Evolutionary conservation across 2,329 filamentous ascomycete genomes (phyloP).

Genomic region (Fusarium nurragi): DNA sequence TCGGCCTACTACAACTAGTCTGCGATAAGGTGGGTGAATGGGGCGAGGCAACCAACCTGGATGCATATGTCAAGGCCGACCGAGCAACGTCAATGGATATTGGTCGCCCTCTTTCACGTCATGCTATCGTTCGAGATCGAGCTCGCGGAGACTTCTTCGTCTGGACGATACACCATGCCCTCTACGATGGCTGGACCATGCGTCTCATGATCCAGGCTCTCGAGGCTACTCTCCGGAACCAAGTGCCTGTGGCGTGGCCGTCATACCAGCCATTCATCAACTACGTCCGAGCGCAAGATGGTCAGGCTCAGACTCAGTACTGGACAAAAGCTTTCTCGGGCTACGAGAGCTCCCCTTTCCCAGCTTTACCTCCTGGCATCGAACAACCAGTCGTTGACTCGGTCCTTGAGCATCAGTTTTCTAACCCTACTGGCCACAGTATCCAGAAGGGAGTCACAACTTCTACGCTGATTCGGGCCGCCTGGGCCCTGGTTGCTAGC

Average conservation of each 20-base stretch:
- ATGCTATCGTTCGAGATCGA: not conserved
- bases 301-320: not conserved
- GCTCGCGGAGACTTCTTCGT: not conserved
- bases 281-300: not conserved
- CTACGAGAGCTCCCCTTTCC: not conserved
- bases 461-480: conserved; percentile 47
- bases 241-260: not conserved
- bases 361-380: not conserved
- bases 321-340: not conserved
- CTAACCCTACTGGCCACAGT: not conserved
- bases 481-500: conserved; percentile 60
- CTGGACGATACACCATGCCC: conserved; percentile 42
- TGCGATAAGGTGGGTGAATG: not conserved
- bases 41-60: not conserved
- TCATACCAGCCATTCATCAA: not conserved
- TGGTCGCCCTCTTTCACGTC: not conserved
- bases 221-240: not conserved
- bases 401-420: not conserved
- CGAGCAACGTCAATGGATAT: not conserved
- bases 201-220: not conserved
- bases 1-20: not conserved
- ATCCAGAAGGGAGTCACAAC: not conserved
- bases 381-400: not conserved
- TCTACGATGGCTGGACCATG: conserved; percentile 45
- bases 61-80: not conserved